Percentiles rank a stretch among this genome's conserved stretches.
These are phyloP conservation scores for Gossypium gossypioides DNA, from an alignment of 441 rosid species.

Conservation along the genomic window DNA sequence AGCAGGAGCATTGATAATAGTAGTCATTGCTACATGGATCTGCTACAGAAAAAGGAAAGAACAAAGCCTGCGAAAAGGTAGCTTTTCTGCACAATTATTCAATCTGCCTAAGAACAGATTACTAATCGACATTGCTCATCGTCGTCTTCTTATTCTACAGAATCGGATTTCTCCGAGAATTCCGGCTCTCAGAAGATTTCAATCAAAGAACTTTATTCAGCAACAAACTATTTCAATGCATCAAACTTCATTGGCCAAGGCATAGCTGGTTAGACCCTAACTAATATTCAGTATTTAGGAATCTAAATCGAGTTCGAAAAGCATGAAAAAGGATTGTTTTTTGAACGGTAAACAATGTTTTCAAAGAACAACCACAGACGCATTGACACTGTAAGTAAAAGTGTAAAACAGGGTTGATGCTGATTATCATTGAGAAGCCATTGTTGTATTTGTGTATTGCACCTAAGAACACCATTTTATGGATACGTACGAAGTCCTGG, in stretches of 20 bases:
- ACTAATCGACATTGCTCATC: not conserved
- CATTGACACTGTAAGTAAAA: too few relatives aligned
- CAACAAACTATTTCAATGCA: constrained; percentile 39
- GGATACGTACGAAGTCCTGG: not conserved
- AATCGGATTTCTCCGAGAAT: constrained; percentile 14
- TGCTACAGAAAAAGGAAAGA: constrained; percentile 11
- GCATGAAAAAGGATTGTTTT: not conserved
- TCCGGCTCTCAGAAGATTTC: constrained; percentile 28
- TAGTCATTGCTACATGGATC: constrained; percentile 24
- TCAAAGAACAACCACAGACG: too few relatives aligned
- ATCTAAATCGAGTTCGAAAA: not conserved
- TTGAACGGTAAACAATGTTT: too few relatives aligned
- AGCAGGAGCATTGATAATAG: constrained; percentile 21
- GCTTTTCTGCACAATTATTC: not conserved
- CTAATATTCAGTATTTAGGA: not conserved
- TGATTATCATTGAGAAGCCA: not conserved
- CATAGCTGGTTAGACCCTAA: constrained; percentile 36
- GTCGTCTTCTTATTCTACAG: constrained; percentile 11
- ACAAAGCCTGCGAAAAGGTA: constrained; percentile 22
- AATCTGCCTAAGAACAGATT: not conserved
- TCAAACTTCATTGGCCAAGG: constrained; percentile 55
- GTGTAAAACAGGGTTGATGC: not conserved
- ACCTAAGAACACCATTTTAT: not conserved
- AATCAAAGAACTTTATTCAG: constrained; percentile 33
- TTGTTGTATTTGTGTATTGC: not conserved